Evolutionary conservation across 331 rosid genomes (phyloP).

Genomic region (Phaseolus coccineus): DNA sequence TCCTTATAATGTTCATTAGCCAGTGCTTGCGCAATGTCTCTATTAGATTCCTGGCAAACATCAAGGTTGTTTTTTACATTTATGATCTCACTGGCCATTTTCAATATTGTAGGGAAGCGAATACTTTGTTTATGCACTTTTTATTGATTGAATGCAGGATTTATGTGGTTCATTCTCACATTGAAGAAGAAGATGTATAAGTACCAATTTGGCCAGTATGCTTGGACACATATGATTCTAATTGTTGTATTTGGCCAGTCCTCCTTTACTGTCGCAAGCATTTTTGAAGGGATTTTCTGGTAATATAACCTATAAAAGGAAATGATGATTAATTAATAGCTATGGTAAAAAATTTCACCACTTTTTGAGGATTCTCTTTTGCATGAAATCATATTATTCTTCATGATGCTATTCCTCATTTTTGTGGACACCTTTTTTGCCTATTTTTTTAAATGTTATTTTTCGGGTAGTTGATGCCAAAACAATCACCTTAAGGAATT

Average conservation of each 20-base stretch:
- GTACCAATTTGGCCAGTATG: conserved; percentile 99
- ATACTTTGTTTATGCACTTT: conserved; percentile 39
- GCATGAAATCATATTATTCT: conserved; percentile 32
- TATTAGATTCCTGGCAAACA: conserved; percentile 26
- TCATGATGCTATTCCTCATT: conserved; percentile 8
- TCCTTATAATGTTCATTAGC: conserved; percentile 29
- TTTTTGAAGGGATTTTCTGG: conserved; percentile 99
- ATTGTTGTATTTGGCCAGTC: conserved; percentile 95
- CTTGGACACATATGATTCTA: conserved; percentile 99
- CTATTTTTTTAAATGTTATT: conserved; percentile 6
- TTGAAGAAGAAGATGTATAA: conserved; percentile 98
- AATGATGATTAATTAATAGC: conserved; percentile 32
- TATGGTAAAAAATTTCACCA: conserved; percentile 11
- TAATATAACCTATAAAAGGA: conserved; percentile 49
- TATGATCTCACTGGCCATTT: conserved; percentile 38
- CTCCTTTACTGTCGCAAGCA: conserved; percentile 96
- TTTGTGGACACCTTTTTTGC: conserved; percentile 4
- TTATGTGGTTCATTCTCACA: conserved; percentile 98
- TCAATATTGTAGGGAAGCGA: conserved; percentile 30
- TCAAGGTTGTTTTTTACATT: conserved; percentile 7
- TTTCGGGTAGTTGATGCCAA: conserved; percentile 31
- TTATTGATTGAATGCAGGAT: conserved; percentile 68
- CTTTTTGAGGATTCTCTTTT: conserved; percentile 34
- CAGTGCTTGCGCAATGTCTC: conserved; percentile 35
- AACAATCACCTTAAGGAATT: conserved; percentile 16